phyloP scores from a whole-genome alignment of 768 basidiomycete genomes.

The Austroboletus festivus region DNA sequence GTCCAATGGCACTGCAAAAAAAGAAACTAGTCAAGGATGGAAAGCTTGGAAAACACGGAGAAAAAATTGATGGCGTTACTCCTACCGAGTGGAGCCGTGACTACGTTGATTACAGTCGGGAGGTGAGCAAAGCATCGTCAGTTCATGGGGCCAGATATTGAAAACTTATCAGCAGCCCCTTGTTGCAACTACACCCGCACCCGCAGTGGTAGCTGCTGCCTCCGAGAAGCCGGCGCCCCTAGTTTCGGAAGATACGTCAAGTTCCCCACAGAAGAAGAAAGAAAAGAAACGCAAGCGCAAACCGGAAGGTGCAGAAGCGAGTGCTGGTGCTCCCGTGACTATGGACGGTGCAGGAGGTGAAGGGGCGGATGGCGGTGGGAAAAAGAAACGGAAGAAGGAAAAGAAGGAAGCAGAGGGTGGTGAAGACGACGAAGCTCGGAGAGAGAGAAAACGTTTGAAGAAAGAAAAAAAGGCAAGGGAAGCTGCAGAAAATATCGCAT shows the following conservation, averaged over 20 bases:
- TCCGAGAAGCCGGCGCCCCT: slow-evolving; percentile 27
- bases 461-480: slow-evolving; percentile 64
- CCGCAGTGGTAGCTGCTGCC: slow-evolving; percentile 20
- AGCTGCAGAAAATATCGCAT: slow-evolving; percentile 33
- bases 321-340: slow-evolving; percentile 42
- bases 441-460: slow-evolving; percentile 61
- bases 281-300: slow-evolving; percentile 88
- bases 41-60: slow-evolving; percentile 92
- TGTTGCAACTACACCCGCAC: slow-evolving; percentile 26
- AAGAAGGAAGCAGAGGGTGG: slow-evolving; percentile 45
- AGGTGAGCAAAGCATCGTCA: slow-evolving; percentile 35
- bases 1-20: slow-evolving; percentile 95
- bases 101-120: slow-evolving; percentile 90
- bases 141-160: slow-evolving; percentile 1
- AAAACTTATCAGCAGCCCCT: slow-evolving; percentile 37
- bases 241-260: slow-evolving; percentile 32
- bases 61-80: slow-evolving; percentile 82
- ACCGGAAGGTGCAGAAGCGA: slow-evolving; percentile 49
- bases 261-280: slow-evolving; percentile 46
- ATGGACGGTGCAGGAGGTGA: slow-evolving; percentile 36
- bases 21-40: slow-evolving; percentile 99
- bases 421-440: slow-evolving; percentile 57
- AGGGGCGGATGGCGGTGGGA: slow-evolving; percentile 52
- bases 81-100: slow-evolving; percentile 89
- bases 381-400: slow-evolving; percentile 54